These are phyloP conservation scores for Yamadazyma ubonensis DNA, from an alignment of 805 yeast species.

Conservation along the genomic window DNA sequence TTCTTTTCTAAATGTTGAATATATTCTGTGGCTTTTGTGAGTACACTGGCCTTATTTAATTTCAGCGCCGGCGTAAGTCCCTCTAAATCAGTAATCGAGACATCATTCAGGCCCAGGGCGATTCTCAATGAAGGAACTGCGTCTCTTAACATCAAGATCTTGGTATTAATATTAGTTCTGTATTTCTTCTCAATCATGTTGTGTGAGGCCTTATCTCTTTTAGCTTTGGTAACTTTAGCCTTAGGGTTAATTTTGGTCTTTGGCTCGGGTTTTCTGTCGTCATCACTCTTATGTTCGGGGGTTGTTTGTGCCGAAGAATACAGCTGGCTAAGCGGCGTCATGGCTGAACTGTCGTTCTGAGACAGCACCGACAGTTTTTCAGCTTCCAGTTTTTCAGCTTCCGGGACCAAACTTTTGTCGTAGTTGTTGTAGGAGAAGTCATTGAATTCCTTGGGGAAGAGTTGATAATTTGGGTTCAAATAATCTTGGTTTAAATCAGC, in stretches of 20 bases:
- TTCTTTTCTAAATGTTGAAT: slow-evolving; percentile 69
- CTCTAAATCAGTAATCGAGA: slow-evolving; percentile 51
- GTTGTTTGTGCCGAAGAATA: slow-evolving; percentile 24
- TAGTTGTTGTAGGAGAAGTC: slow-evolving; percentile 4
- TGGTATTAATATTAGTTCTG: slow-evolving; percentile 72
- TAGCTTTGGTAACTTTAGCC: slow-evolving; percentile 2
- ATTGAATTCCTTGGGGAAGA: too few relatives aligned
- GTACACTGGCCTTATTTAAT: slow-evolving; percentile 72
- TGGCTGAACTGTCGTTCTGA: slow-evolving; percentile 12
- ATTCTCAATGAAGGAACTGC: slow-evolving; percentile 77
- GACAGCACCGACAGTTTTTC: slow-evolving; percentile 2
- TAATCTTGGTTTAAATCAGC: too few relatives aligned
- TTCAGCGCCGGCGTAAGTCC: slow-evolving; percentile 77
- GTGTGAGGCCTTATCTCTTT: slow-evolving; percentile 48
- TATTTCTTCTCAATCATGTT: slow-evolving; percentile 81
- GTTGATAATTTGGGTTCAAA: too few relatives aligned
- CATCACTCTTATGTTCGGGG: slow-evolving; percentile 14
- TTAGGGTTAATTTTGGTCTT: slow-evolving; percentile 4
- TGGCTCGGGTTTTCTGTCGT: not conserved
- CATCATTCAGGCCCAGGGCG: slow-evolving; percentile 46
- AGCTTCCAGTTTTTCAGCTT: too few relatives aligned
- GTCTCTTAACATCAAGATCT: slow-evolving; percentile 65
- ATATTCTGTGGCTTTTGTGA: slow-evolving; percentile 75
- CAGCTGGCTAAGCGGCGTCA: slow-evolving; percentile 21
- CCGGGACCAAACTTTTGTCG: too few relatives aligned